phyloP scores from a whole-genome alignment of 2,329 filamentous ascomycete genomes.

The Curvularia spicifera region DNA sequence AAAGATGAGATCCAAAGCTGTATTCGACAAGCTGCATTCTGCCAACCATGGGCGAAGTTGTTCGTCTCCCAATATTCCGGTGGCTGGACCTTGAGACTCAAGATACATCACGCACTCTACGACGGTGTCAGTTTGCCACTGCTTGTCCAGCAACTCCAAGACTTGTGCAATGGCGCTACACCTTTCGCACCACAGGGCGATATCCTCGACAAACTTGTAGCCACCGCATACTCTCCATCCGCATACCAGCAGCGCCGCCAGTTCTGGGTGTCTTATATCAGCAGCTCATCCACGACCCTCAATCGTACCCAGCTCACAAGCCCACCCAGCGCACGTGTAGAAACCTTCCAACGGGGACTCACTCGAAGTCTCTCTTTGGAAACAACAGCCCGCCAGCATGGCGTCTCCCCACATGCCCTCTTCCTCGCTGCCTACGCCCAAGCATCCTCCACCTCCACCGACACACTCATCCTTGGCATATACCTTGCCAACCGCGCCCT shows the following conservation, averaged over 20 bases:
- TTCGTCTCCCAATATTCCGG: constrained; percentile 40
- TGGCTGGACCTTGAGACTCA: constrained; percentile 51
- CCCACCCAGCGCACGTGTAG: constrained; percentile 37
- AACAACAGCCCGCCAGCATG: constrained; percentile 53
- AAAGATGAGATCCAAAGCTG: constrained; percentile 9
- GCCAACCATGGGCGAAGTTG: constrained; percentile 47
- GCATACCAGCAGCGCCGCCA: constrained; percentile 38
- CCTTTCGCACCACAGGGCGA: constrained; percentile 21
- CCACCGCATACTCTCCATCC: constrained; percentile 17
- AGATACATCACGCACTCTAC: constrained; percentile 86
- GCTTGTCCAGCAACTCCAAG: constrained; percentile 63
- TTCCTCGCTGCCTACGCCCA: constrained; percentile 73
- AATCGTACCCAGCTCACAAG: constrained; percentile 34
- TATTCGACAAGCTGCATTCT: constrained; percentile 1
- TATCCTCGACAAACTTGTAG: constrained; percentile 54
- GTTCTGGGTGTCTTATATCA: constrained; percentile 61
- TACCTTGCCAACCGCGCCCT: constrained; percentile 81
- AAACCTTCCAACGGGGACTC: constrained; percentile 59
- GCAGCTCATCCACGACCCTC: constrained; percentile 21
- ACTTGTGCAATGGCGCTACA: constrained; percentile 47
- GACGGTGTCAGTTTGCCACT: constrained; percentile 79
- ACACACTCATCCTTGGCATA: constrained; percentile 71
- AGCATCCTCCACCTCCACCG: constrained; percentile 35
- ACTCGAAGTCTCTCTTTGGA: constrained; percentile 54
- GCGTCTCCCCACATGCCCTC: constrained; percentile 73